Evolutionary conservation across 441 rosid species (phyloP).

Genomic region (Populus hybrid): DNA sequence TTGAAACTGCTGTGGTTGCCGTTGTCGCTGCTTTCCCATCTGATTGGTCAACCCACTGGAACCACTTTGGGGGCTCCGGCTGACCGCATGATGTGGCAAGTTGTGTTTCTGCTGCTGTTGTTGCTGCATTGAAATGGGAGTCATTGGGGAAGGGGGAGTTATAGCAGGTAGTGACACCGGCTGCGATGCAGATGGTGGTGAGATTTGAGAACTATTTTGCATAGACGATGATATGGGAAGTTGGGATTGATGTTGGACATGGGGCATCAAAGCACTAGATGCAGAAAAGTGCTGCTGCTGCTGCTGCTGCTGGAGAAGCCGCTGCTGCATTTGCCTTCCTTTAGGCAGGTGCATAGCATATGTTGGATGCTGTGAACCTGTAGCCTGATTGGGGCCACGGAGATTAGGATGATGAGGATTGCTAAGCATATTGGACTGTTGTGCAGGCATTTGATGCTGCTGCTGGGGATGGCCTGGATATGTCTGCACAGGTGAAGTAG

Average conservation of each 20-base stretch:
- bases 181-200: constrained; percentile 58
- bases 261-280: constrained; percentile 60
- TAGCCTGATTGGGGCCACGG: constrained; percentile 62
- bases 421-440: constrained; percentile 58
- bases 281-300: constrained; percentile 29
- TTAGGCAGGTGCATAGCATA: constrained; percentile 64
- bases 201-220: constrained; percentile 70
- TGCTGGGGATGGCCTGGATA: constrained; percentile 71
- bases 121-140: constrained; percentile 55
- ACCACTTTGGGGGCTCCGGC: constrained; percentile 58
- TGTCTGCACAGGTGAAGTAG: constrained; percentile 62
- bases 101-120: constrained; percentile 61
- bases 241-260: constrained; percentile 62
- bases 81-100: constrained; percentile 44
- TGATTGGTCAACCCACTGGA: constrained; percentile 66
- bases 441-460: constrained; percentile 73
- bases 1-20: constrained; percentile 80
- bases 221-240: constrained; percentile 66
- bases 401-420: constrained; percentile 67
- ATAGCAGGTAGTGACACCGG: constrained; percentile 51
- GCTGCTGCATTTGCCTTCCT: constrained; percentile 83
- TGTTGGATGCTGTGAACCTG: constrained; percentile 70
- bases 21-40: constrained; percentile 80
- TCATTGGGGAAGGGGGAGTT: constrained; percentile 63
- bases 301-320: constrained; percentile 62